Evolutionary conservation across 116 monocot species (phyloP).

Genomic region (Cymodocea nodosa): DNA sequence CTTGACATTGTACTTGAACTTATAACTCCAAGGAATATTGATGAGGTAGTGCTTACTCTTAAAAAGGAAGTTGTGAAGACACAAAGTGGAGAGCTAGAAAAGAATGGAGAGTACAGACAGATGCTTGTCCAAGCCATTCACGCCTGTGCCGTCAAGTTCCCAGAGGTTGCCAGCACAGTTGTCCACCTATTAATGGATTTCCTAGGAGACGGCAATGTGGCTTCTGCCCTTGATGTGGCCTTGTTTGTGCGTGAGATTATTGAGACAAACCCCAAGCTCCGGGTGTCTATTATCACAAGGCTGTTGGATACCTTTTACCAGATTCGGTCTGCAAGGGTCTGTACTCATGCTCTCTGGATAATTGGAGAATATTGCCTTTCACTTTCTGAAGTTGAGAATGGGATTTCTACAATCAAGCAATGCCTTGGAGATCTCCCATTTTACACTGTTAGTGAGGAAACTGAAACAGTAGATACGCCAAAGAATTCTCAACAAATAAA

Average conservation of each 20-base stretch:
- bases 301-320: slow-evolving; percentile 82
- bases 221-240: slow-evolving; percentile 80
- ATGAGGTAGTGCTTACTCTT: slow-evolving; percentile 76
- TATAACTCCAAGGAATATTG: slow-evolving; percentile 71
- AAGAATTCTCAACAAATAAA: slow-evolving; percentile 32
- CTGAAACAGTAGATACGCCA: slow-evolving; percentile 26
- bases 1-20: slow-evolving; percentile 69
- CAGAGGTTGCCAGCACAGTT: slow-evolving; percentile 32
- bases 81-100: slow-evolving; percentile 78
- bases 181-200: slow-evolving; percentile 94
- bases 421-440: slow-evolving; percentile 91
- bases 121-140: slow-evolving; percentile 94
- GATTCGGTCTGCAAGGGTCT: slow-evolving; percentile 70
- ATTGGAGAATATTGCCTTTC: slow-evolving; percentile 89
- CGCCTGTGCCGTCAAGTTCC: slow-evolving; percentile 81
- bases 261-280: slow-evolving; percentile 78
- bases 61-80: slow-evolving; percentile 97
- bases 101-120: slow-evolving; percentile 86
- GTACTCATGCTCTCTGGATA: slow-evolving; percentile 86
- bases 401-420: slow-evolving; percentile 72
- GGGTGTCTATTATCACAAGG: slow-evolving; percentile 81
- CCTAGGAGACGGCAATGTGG: slow-evolving; percentile 81
- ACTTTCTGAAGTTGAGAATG: slow-evolving; percentile 75
- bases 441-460: slow-evolving; percentile 44
- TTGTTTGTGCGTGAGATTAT: slow-evolving; percentile 85